Evolutionary conservation across 805 yeast species (phyloP), one percentile per base, ranked within the genome.

Genomic region (Ogataea methanolica): DNA sequence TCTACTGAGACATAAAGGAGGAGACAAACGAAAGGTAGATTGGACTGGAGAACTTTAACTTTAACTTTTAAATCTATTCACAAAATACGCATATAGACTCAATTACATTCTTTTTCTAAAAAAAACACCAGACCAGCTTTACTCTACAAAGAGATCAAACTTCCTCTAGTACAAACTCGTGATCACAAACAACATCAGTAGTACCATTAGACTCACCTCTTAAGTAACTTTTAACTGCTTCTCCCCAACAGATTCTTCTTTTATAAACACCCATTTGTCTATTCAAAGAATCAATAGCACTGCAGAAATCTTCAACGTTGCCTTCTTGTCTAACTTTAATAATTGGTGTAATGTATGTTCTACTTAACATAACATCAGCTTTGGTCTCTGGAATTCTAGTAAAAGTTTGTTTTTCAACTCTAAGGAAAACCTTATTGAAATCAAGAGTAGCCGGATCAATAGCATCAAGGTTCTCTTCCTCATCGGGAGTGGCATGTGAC

Each of bases 181-280:
- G 57, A 11, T 56, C 49, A 22, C 54, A 58, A 2, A 58, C 38
- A 33, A 57, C 57, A 17, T 56, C 58, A 1, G 65, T 62, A 5
- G 49, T 33, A 6, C 76, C 77, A 42, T 68, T 53, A 6, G 69
- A 56, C 41, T 72, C 70, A 2, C 69, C 69, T 33, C 59, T 63
- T 51, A 76, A 43, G 43, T 64, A 77, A 4, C 65, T 54, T 49
- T 70, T 69, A 0, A 80, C 83, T 0, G 91, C 84, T 0, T 78
- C 78, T 0, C 90, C 88, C 90, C 94, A 86, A 52, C 71, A 81
- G 2, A 74, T 73, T 33, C 79, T 72, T 48, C 79, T 72, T 62
- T 87, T 87, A 67, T 87, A 87, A 26, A 68, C 67, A 1, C 81
- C 80, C 47, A 85, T 62, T 23, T 70, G 78, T 3, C 70, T 79